Base-by-base conservation (phyloP, 257 asterid species). In the Ajuga chamaepitys region DNA sequence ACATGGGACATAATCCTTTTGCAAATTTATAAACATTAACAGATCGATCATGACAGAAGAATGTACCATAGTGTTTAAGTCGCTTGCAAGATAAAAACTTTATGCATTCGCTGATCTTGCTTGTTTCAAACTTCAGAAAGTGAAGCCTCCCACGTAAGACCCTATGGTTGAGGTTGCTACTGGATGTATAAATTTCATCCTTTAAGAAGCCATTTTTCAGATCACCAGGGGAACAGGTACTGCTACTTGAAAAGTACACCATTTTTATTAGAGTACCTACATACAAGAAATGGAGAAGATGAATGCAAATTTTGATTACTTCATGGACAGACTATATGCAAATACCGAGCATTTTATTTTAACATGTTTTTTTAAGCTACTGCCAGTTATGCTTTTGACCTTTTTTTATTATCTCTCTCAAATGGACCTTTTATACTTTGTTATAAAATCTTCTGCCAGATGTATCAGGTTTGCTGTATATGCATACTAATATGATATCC, bases 191-290 rank as follows among this genome's bases (percentile, higher is more conserved):
- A 28, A 53, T 41, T 46, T 54, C 78, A 17, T 78, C 81, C 53
- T 53, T 67, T 22, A 30, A 18, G 55, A 55, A 42, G 68, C 62
- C 64, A n/a, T 52, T 26, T 37, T 24, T 26, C 59, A 45, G 58
- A 67, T 57, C 76, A 60, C 58, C 75, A 17, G 28, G 34, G 22
- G 64, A 45, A 58, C 70, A 38, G 48, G 57, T 46, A 69, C 67
- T 62, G 55, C 72, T 69, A 57, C 81, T 64, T 25, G 84, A 71
- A 78, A 89, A 83, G 82, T 82, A 89, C 37, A 83, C 97, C 76
- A 87, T 64, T 82, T 90, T 90, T 74, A 90, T 75, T 21, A 91
- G 91, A 68, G 98, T 67, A 55, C 98, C 98, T 91, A 70, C 51
- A 68, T 8, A 68, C 53, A 46, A 58, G 35, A 22, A 59, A 61